A percentile compares a stretch with the other conserved stretches of the same genome.
Conservation (phyloP, 208 protist species). For the Leishmania tropica region DNA sequence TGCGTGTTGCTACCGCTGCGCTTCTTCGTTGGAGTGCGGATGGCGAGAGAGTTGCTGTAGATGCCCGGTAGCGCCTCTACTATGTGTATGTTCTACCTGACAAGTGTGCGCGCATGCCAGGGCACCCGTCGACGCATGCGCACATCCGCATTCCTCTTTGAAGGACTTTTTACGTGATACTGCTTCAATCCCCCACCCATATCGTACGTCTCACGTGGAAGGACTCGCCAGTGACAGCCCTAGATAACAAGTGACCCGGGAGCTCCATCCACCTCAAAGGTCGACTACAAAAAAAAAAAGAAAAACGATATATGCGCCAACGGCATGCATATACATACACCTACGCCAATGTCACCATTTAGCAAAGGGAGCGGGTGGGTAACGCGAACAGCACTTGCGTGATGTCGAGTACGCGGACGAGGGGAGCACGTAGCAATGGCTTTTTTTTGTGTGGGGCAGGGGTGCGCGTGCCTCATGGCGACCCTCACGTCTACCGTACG, state of each 20-base stretch:
- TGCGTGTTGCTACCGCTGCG: not conserved
- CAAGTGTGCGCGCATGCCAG: not conserved
- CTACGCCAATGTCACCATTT: not conserved
- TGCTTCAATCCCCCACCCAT: not conserved
- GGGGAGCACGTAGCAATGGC: not conserved
- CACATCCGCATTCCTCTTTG: not conserved
- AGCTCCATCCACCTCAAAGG: not conserved
- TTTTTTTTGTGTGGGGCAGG: not conserved
- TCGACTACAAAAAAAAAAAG: not conserved
- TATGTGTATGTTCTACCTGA: not conserved
- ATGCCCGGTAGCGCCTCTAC: not conserved
- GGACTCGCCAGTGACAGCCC: not conserved
- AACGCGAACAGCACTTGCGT: not conserved
- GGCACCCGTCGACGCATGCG: not conserved
- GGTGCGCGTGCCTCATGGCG: not conserved
- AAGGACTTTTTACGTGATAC: slow-evolving; percentile 12
- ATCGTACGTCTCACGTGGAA: not conserved
- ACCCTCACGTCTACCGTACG: not conserved
- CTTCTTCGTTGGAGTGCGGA: not conserved
- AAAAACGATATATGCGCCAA: not conserved
- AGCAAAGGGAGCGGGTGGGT: not conserved
- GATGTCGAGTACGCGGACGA: not conserved
- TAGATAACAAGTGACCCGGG: not conserved
- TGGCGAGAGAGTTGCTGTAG: not conserved
- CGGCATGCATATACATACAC: not conserved